Evolutionary conservation across 2,329 filamentous ascomycete species (phyloP).

Genomic region (Macrophomina pseudophaseolina): DNA sequence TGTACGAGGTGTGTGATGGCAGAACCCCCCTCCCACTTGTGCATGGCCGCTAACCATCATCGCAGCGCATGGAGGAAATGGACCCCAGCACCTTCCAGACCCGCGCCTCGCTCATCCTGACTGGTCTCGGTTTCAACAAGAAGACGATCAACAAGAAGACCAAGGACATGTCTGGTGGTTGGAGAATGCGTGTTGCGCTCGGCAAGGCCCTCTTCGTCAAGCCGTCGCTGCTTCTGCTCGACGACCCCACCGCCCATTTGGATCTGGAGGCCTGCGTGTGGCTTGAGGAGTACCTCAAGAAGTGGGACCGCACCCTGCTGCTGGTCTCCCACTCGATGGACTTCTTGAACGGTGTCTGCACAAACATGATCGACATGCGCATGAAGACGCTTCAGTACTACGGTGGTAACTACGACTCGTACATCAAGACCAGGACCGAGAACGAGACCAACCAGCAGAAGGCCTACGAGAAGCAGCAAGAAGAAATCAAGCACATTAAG

Average conservation of each 20-base stretch:
- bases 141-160: slow-evolving; percentile 98
- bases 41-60: slow-evolving; percentile 21
- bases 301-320: slow-evolving; percentile 97
- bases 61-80: slow-evolving; percentile 95
- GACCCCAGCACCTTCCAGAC: slow-evolving; percentile 97
- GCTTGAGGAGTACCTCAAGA: slow-evolving; percentile 99
- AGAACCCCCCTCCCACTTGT: neutral
- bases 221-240: slow-evolving; percentile 91
- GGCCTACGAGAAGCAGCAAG: slow-evolving; percentile 98
- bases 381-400: slow-evolving; percentile 90
- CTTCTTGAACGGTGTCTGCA: slow-evolving; percentile 98
- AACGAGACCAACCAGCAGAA: slow-evolving; percentile 99
- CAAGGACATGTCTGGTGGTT: slow-evolving; percentile 99
- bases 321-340: slow-evolving; percentile 98
- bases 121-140: slow-evolving; percentile 99
- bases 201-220: slow-evolving; percentile 98
- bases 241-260: slow-evolving; percentile 98
- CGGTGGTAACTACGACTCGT: slow-evolving; percentile 98
- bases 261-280: slow-evolving; percentile 99
- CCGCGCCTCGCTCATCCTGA: slow-evolving; percentile 93
- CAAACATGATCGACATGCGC: slow-evolving; percentile 98
- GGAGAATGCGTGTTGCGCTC: slow-evolving; percentile 98
- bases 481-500: slow-evolving; percentile 99
- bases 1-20: slow-evolving; percentile 80
- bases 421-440: slow-evolving; percentile 91